Percentiles rank a stretch among this genome's conserved stretches.
Evolutionary conservation across 805 yeast species (phyloP).

Genomic region (Pichia insulana): DNA sequence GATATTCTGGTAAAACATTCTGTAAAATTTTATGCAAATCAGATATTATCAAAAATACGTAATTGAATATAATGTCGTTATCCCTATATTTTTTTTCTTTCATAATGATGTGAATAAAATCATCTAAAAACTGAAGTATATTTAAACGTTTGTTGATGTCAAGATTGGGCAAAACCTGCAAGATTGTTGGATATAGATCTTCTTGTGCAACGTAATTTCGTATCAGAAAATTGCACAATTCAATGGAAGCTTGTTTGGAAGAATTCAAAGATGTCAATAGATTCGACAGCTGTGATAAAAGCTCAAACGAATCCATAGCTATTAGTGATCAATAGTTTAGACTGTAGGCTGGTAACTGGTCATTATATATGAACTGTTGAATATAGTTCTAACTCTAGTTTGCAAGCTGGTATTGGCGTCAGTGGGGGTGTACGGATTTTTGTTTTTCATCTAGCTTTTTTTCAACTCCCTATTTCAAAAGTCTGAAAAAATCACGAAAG

Average conservation of each 20-base stretch:
- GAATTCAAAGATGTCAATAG: conserved; percentile 60
- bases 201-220: conserved; percentile 52
- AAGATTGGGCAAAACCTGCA: conserved; percentile 46
- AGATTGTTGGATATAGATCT: conserved; percentile 57
- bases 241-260: conserved; percentile 40
- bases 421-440: not conserved
- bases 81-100: conserved; percentile 9
- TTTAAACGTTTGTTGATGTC: conserved; percentile 58
- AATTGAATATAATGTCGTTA: conserved; percentile 10
- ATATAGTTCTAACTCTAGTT: not conserved
- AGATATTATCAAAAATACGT: conserved; percentile 16
- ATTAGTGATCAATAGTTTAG: not conserved
- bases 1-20: conserved; percentile 29
- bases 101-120: conserved; percentile 33
- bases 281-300: conserved; percentile 65
- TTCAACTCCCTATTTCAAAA: not conserved
- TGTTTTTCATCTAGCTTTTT: not conserved
- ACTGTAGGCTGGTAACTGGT: too few relatives aligned
- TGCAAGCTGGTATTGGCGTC: not conserved
- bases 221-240: conserved; percentile 49
- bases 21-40: conserved; percentile 29
- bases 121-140: conserved; percentile 61
- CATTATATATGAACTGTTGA: too few relatives aligned
- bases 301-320: conserved; percentile 85
- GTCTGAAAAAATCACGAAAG: not conserved